Conservation (phyloP, 2,329 filamentous ascomycete genomes). For the Periconia macrospinosa region DNA sequence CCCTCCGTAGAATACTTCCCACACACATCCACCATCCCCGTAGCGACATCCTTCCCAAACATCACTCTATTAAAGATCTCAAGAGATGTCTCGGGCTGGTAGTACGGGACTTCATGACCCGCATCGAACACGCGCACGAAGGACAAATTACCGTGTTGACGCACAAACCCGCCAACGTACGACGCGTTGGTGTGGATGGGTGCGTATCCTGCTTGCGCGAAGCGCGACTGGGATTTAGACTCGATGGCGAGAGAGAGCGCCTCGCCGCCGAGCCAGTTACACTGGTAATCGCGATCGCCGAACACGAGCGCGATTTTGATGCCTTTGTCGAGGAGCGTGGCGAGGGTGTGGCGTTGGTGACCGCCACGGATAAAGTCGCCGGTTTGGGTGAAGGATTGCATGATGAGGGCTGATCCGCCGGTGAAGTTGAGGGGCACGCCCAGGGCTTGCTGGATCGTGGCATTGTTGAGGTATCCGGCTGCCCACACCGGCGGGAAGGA, state of each 20-base stretch:
- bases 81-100: slow-evolving; percentile 47
- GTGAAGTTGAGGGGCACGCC: slow-evolving; percentile 60
- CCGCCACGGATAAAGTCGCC: slow-evolving; percentile 61
- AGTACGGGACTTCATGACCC: slow-evolving; percentile 51
- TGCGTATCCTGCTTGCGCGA: slow-evolving; percentile 68
- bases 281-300: slow-evolving; percentile 42
- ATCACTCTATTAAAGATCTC: slow-evolving; percentile 55
- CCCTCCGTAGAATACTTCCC: slow-evolving; percentile 2
- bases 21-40: slow-evolving; percentile 42
- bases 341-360: slow-evolving; percentile 49
- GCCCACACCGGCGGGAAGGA: slow-evolving; percentile 40
- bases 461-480: slow-evolving; percentile 57
- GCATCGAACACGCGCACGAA: slow-evolving; percentile 38
- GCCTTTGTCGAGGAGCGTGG: slow-evolving; percentile 50
- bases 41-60: slow-evolving; percentile 52
- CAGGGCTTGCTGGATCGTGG: slow-evolving; percentile 57
- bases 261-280: slow-evolving; percentile 70
- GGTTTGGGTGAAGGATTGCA: slow-evolving; percentile 26
- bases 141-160: slow-evolving; percentile 65
- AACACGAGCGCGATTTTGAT: slow-evolving; percentile 16
- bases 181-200: slow-evolving; percentile 67
- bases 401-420: slow-evolving; percentile 2
- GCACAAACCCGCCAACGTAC: slow-evolving; percentile 69
- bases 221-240: slow-evolving; percentile 53
- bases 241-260: slow-evolving; percentile 62